These are phyloP conservation scores for Globisporangium abappressorium DNA, from an alignment of 352 stramenopile species.

Conservation along the genomic window DNA sequence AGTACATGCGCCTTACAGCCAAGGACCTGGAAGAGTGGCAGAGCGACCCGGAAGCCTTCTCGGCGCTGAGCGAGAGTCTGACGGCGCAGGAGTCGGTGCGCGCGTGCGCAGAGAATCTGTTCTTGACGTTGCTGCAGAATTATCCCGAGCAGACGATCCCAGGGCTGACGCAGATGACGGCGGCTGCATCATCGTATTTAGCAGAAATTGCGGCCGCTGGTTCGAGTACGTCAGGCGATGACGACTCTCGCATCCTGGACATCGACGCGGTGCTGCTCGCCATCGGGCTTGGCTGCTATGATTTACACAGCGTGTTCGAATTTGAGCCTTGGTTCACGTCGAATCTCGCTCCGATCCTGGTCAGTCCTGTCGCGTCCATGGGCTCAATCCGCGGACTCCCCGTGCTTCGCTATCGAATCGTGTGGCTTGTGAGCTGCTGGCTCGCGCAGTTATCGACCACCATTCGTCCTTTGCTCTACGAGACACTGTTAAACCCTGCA, in stretches of 20 bases:
- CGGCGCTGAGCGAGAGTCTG: constrained; percentile 64
- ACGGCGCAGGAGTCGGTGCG: constrained; percentile 80
- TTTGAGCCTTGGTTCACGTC: constrained; percentile 85
- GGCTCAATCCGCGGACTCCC: constrained; percentile 50
- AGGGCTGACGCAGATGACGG: constrained; percentile 67
- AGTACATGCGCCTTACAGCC: constrained; percentile 61
- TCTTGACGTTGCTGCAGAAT: constrained; percentile 78
- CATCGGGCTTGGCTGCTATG: constrained; percentile 80
- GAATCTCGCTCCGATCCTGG: constrained; percentile 70
- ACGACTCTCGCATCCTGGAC: constrained; percentile 47
- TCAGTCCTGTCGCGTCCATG: constrained; percentile 23
- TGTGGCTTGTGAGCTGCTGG: constrained; percentile 88
- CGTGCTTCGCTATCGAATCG: constrained; percentile 68
- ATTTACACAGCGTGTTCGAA: constrained; percentile 85
- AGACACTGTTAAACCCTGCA: constrained; percentile 53
- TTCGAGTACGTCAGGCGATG: constrained; percentile 1
- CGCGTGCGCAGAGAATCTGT: constrained; percentile 77
- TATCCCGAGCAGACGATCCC: constrained; percentile 66
- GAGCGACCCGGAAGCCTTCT: constrained; percentile 64
- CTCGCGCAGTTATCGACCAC: constrained; percentile 71
- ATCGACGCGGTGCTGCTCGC: constrained; percentile 80
- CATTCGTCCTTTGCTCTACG: constrained; percentile 74
- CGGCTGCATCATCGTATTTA: constrained; percentile 47
- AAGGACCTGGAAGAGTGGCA: constrained; percentile 73
- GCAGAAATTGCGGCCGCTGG: constrained; percentile 25